Evolutionary conservation across 495 filamentous ascomycete species (phyloP).

Genomic region (Aspergillus kassunensis): DNA sequence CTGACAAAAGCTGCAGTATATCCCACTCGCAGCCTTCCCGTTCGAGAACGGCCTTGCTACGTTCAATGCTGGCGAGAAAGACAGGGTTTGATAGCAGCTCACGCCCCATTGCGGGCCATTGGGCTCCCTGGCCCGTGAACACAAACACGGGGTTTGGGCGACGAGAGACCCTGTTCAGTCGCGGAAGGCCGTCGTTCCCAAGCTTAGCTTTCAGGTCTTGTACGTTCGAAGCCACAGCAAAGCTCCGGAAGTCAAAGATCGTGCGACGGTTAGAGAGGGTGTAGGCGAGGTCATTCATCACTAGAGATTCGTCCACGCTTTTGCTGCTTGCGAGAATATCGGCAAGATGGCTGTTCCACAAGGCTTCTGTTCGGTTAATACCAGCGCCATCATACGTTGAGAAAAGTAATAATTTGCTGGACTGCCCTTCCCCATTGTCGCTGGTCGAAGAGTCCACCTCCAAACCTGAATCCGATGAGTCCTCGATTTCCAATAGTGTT

Average conservation of each 20-base stretch:
- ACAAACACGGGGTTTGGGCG: background rate
- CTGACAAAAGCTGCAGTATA: background rate
- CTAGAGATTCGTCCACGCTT: too few relatives aligned
- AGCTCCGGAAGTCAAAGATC: background rate
- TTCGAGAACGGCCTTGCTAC: background rate
- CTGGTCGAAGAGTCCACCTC: too few relatives aligned
- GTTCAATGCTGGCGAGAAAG: background rate
- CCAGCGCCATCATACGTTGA: background rate
- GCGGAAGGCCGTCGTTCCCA: background rate
- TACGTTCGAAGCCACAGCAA: background rate
- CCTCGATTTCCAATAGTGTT: too few relatives aligned
- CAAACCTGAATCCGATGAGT: background rate
- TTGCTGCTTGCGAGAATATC: too few relatives aligned
- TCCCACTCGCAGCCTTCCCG: background rate
- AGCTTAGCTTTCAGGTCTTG: background rate
- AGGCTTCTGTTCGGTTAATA: background rate
- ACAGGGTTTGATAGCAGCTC: background rate
- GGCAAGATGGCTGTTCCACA: background rate
- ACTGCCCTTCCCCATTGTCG: too few relatives aligned
- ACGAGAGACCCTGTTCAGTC: background rate
- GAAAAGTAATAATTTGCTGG: background rate
- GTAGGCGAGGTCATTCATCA: background rate
- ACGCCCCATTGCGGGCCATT: constrained; percentile 27
- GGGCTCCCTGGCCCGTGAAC: constrained; percentile 30
- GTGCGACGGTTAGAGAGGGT: background rate